Base-by-base conservation (phyloP, 1,284 basidiomycete genomes). In the Trametes sp. region DNA sequence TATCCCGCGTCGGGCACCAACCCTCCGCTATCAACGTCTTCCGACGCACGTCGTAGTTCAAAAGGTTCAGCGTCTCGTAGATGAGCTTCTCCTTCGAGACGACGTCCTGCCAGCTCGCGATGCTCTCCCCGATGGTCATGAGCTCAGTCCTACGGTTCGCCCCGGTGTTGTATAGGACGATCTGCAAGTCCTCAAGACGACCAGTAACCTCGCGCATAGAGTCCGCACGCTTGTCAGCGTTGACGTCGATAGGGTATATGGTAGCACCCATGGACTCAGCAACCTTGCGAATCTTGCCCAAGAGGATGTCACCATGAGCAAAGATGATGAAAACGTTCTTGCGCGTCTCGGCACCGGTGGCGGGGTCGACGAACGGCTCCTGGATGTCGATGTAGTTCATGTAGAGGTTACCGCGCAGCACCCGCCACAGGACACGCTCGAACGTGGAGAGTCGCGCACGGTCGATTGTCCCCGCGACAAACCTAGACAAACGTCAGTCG, bases 261-360 rank as follows among this genome's bases (percentile, higher is more conserved):
- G 95, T 98, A 2, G 93, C 98, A 50, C 98, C 96, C 94, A 99
- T 98, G 33, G 94, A 96, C 80, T 98, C 98, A 49, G 96, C 93
- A 65, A 99, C 95, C 78, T 97, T 98, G 75, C 97, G 94, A 74
- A 99, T 98, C 85, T 99, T 99, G 70, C 93, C 87, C 31, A 99
- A 88, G 23, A 99, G 84, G 45, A 93, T 90, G 53, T 95, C 89
- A 36, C 98, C 98, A 72, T 99, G 98, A 0, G 97, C 98, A 74
- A 99, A 99, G 77, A 99, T 98, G 81, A 99, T 98, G 82, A 99
- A 99, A 46, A 99, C 98, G 70, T 98, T 96, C 86, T 99, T 99
- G 81, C 91, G 88, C 9, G 92, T 93, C 78, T 96, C 92, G 41
- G 81, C 83, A 45, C 92, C 92, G 2, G 91, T 92, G 46, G 83